Evolutionary conservation across 2,329 filamentous ascomycete genomes (phyloP).

Genomic region (Bipolaris cookei): DNA sequence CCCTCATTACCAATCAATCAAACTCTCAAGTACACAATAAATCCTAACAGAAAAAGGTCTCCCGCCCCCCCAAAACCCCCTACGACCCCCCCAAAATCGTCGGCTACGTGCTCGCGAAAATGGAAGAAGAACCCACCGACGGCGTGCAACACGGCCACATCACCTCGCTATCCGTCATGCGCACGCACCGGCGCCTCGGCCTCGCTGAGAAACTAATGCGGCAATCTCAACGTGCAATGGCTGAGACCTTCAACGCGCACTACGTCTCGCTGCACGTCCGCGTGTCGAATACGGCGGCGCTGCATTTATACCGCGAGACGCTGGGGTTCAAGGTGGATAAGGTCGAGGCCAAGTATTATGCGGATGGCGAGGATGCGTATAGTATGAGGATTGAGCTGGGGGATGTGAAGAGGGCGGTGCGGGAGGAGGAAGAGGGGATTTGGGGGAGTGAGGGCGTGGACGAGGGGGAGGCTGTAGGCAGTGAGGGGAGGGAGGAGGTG

Average conservation of each 20-base stretch:
- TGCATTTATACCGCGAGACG: slow-evolving; percentile 85
- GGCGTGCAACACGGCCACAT: slow-evolving; percentile 95
- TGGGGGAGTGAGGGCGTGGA: slow-evolving; percentile 44
- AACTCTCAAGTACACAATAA: neutral
- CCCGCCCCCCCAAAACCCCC: slow-evolving; percentile 74
- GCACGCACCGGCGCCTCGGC: slow-evolving; percentile 87
- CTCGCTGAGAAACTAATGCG: slow-evolving; percentile 98
- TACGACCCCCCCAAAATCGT: slow-evolving; percentile 97
- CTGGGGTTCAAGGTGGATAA: slow-evolving; percentile 37
- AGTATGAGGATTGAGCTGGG: slow-evolving; percentile 88
- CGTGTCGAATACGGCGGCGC: slow-evolving; percentile 87
- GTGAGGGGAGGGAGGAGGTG: slow-evolving; percentile 29
- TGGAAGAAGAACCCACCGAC: slow-evolving; percentile 96
- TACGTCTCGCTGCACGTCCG: slow-evolving; percentile 98
- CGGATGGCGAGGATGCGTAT: slow-evolving; percentile 95
- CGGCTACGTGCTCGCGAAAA: slow-evolving; percentile 98
- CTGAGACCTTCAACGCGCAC: slow-evolving; percentile 86
- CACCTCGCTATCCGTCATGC: slow-evolving; percentile 92
- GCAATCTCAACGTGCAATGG: slow-evolving; percentile 95
- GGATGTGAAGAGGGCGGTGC: slow-evolving; percentile 61
- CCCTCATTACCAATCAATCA: neutral
- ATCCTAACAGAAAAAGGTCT: slow-evolving; percentile 57
- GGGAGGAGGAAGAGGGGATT: slow-evolving; percentile 46
- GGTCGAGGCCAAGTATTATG: slow-evolving; percentile 90
- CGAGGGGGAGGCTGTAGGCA: slow-evolving; percentile 46